Evolutionary conservation across 495 filamentous ascomycete genomes (phyloP), one percentile per base, ranked within the genome.

Genomic region (Aspergillus saccharolyticus): DNA sequence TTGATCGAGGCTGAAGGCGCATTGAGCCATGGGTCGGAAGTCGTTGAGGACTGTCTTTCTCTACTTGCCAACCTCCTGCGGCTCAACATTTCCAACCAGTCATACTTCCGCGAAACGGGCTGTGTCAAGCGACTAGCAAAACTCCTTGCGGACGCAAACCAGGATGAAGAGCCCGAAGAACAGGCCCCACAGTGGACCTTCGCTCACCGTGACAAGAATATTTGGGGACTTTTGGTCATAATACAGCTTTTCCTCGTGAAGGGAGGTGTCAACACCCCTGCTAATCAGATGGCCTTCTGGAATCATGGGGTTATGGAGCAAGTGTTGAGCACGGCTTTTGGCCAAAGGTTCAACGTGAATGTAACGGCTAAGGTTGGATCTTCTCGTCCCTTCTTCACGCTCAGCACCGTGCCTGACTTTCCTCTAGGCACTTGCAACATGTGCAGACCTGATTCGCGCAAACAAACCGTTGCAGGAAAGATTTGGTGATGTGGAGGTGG

Each of bases 41-140:
- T 90, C 22, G 88, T 96, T 15, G 92, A 96, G 70, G 92, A 98
- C 70, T 96, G 94, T 62, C 78, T 98, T n/a, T 89, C 93, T 42
- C 77, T 98, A 52, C 80, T 97, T 17, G 90, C 90, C 28, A 96
- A 97, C 66, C 81, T 98, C 19, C 76, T 97, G n/a, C 83, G 86
- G 44, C 80, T 91, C 58, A 97, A 97, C 67, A 77, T 85, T 20
- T 90, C 92, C 20, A 98, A 97, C 66, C 95, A 97, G 70, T 92
- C 89, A 33, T 87, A 90, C 60, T 97, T 98, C 66, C 80, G 94
- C 49, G 95, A 98, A 69, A 93, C 88, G 39, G 91, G 90, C 0
- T 93, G 86, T 63, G 83, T 96, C 20, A 80, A 85, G 25, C 86
- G 85, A 66, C 70, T 96, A 47, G 83, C 85, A 19, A 82, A 79